A percentile compares a stretch with the other conserved stretches of the same genome.
These are phyloP conservation scores for Dendrocalamus latiflorus DNA, from an alignment of 202 grass and related monocot species.

Conservation along the genomic window DNA sequence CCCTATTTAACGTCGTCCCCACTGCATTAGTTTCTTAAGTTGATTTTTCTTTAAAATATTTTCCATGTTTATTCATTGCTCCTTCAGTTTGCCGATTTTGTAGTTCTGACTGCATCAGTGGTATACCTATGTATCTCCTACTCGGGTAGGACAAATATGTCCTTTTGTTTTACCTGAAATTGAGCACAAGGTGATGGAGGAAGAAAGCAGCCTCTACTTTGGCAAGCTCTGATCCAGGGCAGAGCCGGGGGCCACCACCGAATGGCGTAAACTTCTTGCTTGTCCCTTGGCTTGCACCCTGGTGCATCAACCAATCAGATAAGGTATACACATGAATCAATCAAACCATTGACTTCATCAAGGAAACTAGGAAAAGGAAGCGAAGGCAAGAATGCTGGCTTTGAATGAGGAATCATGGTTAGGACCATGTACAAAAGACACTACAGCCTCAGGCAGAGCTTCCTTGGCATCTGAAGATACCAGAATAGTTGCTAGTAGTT, in stretches of 20 bases:
- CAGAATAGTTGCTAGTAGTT: conserved; percentile 37
- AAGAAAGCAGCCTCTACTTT: conserved; percentile 91
- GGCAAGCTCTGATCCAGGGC: conserved; percentile 87
- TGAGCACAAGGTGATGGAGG: conserved; percentile 80
- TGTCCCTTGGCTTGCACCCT: conserved; percentile 59
- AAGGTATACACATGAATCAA: conserved; percentile 19
- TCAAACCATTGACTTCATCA: conserved; percentile 4
- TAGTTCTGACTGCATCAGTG: background rate
- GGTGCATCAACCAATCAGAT: conserved; percentile 36
- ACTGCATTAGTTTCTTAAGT: background rate
- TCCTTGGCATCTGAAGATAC: conserved; percentile 50
- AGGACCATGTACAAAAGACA: conserved; percentile 45
- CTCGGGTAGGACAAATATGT: background rate
- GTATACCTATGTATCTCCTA: background rate
- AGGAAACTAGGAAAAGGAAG: background rate
- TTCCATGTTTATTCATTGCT: background rate
- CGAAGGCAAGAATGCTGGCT: conserved; percentile 43
- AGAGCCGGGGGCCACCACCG: conserved; percentile 70
- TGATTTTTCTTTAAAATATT: background rate
- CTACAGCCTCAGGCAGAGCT: conserved; percentile 17
- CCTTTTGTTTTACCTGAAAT: conserved; percentile 58
- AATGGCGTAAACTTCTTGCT: conserved; percentile 79
- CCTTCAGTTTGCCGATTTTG: background rate
- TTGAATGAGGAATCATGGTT: conserved; percentile 44
- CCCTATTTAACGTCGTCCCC: background rate